phyloP scores from a whole-genome alignment of 139 green algal species.

The Penium margaritaceum region DNA sequence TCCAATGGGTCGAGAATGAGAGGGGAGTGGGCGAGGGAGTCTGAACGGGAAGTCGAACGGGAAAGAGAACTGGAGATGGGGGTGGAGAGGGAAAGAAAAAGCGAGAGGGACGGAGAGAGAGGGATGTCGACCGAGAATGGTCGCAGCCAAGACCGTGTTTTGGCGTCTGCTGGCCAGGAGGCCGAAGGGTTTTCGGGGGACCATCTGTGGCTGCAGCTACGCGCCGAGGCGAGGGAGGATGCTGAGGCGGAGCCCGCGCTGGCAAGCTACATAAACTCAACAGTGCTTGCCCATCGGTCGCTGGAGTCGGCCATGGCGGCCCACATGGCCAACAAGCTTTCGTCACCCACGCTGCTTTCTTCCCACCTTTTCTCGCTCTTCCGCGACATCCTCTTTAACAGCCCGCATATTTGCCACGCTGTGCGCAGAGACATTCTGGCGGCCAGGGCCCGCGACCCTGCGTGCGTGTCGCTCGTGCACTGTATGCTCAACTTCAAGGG shows the following conservation, averaged over 20 bases:
- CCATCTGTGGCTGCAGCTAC: constrained; percentile 43
- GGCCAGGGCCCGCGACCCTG: constrained; percentile 53
- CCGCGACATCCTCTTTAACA: not conserved
- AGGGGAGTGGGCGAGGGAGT: no score
- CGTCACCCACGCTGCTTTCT: constrained; percentile 72
- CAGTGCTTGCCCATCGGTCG: constrained; percentile 75
- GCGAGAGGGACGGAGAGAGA: no score
- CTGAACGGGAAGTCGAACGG: no score
- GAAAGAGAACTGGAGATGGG: no score
- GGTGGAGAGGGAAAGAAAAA: no score
- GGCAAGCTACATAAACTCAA: constrained; percentile 81
- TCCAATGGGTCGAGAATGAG: no score
- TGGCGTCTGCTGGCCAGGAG: no score
- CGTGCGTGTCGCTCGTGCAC: constrained; percentile 44
- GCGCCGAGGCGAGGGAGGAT: constrained; percentile 40
- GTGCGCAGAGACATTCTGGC: constrained; percentile 47
- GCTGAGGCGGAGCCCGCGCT: constrained; percentile 72
- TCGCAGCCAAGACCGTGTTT: no score
- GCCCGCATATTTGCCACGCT: not conserved
- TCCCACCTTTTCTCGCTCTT: constrained; percentile 87
- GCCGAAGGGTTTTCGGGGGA: no score
- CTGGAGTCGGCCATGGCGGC: constrained; percentile 76
- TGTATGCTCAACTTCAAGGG: constrained; percentile 57
- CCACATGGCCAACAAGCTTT: constrained; percentile 87
- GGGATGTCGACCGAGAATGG: no score